These are phyloP conservation scores for Blepharisma stoltei DNA, from an alignment of 73 alveolate genomes.

Conservation along the genomic window DNA sequence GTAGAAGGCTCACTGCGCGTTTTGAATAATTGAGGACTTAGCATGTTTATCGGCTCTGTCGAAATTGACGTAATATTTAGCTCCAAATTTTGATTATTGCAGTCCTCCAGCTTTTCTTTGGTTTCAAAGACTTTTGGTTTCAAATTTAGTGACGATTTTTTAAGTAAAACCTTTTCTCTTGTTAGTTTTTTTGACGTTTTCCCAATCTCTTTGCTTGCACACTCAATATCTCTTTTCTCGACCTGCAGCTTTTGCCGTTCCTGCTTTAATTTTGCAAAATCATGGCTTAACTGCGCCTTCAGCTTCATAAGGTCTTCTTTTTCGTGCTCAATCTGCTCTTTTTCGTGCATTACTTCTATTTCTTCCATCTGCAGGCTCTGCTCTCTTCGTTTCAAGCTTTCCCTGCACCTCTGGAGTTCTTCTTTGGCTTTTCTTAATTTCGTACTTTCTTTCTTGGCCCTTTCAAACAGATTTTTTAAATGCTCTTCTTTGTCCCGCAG, in stretches of 20 bases:
- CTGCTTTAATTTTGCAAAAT: conserved; percentile 13
- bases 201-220: conserved; percentile 18
- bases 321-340: not conserved
- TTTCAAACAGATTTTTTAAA: conserved; percentile 10
- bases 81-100: no score
- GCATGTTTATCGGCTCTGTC: no score
- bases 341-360: conserved; percentile 1
- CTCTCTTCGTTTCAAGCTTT: conserved; percentile 14
- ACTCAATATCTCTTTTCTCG: conserved; percentile 19
- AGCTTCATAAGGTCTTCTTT: not conserved
- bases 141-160: not conserved
- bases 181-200: conserved; percentile 1
- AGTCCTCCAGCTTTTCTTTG: no score
- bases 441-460: conserved; percentile 21
- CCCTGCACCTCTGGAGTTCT: conserved; percentile 17
- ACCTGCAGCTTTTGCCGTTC: conserved; percentile 1
- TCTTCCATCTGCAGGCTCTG: conserved; percentile 27
- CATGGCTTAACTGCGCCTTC: conserved; percentile 23
- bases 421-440: conserved; percentile 24
- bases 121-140: no score
- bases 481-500: conserved; percentile 22
- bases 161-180: conserved; percentile 10
- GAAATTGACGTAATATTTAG: no score
- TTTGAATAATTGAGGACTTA: no score
- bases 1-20: no score